Conservation (phyloP, 1,284 basidiomycete genomes). For the Cutaneotrichosporon daszewskae region DNA sequence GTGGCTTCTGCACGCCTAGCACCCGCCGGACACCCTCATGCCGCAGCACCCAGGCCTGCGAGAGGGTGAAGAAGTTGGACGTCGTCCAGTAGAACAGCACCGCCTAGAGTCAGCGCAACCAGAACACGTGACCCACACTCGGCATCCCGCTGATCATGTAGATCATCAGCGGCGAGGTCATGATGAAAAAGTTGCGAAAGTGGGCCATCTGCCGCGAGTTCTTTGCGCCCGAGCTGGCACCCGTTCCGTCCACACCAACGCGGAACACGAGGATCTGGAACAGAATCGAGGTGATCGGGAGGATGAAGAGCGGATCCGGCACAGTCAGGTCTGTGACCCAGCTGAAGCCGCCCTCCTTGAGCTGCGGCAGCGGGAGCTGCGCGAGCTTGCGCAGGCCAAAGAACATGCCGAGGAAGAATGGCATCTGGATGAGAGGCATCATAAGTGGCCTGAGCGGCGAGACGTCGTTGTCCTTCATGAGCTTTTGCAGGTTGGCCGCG, state of each 20-base stretch:
- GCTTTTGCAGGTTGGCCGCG: constrained; percentile 54
- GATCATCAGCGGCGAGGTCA: constrained; percentile 57
- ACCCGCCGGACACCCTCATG: constrained; percentile 32
- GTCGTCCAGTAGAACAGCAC: constrained; percentile 56
- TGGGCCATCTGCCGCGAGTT: constrained; percentile 53
- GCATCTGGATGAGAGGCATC: constrained; percentile 65
- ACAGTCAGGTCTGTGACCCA: constrained; percentile 74
- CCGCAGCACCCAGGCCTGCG: constrained; percentile 49
- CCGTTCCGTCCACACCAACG: constrained; percentile 54
- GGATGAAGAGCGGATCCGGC: constrained; percentile 68
- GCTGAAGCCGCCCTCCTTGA: constrained; percentile 69
- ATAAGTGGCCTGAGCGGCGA: constrained; percentile 58
- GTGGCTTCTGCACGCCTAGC: constrained; percentile 40
- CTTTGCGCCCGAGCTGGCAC: constrained; percentile 30
- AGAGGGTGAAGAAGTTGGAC: constrained; percentile 52
- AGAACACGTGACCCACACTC: constrained; percentile 29
- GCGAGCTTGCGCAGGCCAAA: constrained; percentile 72
- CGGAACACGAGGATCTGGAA: constrained; percentile 67
- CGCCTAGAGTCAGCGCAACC: constrained; percentile 35
- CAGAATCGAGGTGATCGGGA: constrained; percentile 63
- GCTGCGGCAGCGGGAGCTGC: constrained; percentile 62
- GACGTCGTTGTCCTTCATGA: constrained; percentile 68
- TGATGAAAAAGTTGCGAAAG: constrained; percentile 65
- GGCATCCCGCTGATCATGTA: constrained; percentile 59
- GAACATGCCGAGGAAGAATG: constrained; percentile 79